Conservation (phyloP, 805 yeast species). For the Yamadazyma nakazawae region DNA sequence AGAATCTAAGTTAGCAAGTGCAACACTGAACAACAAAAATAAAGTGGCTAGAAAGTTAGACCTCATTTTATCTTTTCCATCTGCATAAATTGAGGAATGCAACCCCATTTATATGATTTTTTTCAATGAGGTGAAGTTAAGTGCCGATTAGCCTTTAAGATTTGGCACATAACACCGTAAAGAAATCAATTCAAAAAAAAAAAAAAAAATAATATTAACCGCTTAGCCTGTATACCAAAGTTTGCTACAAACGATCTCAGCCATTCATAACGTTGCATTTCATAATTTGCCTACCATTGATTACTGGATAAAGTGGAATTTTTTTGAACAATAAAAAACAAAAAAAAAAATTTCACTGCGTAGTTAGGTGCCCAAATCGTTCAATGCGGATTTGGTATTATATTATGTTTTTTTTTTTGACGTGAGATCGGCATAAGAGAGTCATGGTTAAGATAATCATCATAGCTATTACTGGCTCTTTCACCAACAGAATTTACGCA, state of each 20-base stretch:
- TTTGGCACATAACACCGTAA: not conserved
- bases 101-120: not conserved
- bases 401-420: not conserved
- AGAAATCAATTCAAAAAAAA: not conserved
- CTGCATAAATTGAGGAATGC: not conserved
- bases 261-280: constrained; percentile 1
- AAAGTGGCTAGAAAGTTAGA: not conserved
- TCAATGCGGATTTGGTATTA: not conserved
- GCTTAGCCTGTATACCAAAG: not conserved
- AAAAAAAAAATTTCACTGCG: not conserved
- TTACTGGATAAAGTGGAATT: not conserved
- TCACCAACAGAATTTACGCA: no score
- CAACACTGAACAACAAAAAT: not conserved
- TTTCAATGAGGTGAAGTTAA: not conserved
- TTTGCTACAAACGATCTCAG: not conserved
- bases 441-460: not conserved
- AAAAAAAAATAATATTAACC: no score
- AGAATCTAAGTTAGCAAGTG: not conserved
- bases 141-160: not conserved
- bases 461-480: not conserved
- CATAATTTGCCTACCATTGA: not conserved
- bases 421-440: not conserved
- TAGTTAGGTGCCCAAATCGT: not conserved
- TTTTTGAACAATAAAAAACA: not conserved
- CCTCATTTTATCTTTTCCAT: constrained; percentile 1